Evolutionary conservation across 1,284 basidiomycete species (phyloP), one percentile per base, ranked within the genome.

Genomic region (Irpex sp.): DNA sequence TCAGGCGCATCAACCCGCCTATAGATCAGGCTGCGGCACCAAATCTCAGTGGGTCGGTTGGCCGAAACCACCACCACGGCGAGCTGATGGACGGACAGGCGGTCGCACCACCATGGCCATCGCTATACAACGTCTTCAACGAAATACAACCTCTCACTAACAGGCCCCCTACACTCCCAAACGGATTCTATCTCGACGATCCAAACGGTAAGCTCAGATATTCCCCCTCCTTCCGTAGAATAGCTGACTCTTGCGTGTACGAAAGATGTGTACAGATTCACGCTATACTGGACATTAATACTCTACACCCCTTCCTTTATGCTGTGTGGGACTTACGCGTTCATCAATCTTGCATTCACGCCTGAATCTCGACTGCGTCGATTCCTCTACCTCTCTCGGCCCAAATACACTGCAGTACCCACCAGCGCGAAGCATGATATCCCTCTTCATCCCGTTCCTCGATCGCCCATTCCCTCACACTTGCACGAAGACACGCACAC

Each of bases 261-360:
- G 49, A 56, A 7, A 94, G 93, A 92, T 64, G 79, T 94, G 61
- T 95, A 93, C 78, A 81, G 80, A 34, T 95, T 93, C 77, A 95
- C 92, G 7, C 79, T 95, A 37, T 94, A 89, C 73, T 96, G 93
- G 93, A 91, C 86, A 1, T 75, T 95, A 36, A 80, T 92, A 60
- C 86, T 94, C 69, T 85, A 93, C 73, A 82, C 82, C 1, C 89
- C 89, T 1, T 77, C 88, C 55, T 94, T 91, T 73, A 71, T 90
- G 52, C 61, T 89, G 52, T 88, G 87, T 66, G 91, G 91, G 0
- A 64, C 77, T 1, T 87, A 89, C 68, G 92, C 92, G 2, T 89
- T 89, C 73, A 75, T 87, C 72, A 92, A 92, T 68, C 76, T 90
- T 60, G 77, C 81, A 9, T 85, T 84, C 68, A 83, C 85, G 0